Evolutionary conservation across 192 early-diverging fungal genomes (phyloP), one percentile per base, ranked within the genome.

Genomic region (Phycomyces nitens): DNA sequence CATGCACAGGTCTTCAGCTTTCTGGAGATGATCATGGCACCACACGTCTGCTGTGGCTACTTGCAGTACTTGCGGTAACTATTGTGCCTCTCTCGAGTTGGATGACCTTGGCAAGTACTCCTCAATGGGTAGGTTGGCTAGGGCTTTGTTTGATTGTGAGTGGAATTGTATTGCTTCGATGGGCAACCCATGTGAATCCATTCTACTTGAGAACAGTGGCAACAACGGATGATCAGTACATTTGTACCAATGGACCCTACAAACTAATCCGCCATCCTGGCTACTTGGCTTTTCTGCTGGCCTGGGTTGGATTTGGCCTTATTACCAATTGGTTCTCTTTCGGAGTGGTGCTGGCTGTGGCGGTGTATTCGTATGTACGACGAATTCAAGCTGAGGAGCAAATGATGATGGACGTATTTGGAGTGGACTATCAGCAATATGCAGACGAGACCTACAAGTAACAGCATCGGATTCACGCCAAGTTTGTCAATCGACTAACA

Each of bases 371-470:
- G 6, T 62, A 69, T 58, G 42, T 61, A 10, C 51, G 60, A 41
- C 71, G 75, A 10, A 73, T 77, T 27, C 53, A 53, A 34, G 62
- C 41, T 11, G 75, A 77, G 43, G 75, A 77, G 43, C 51, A 64
- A 41, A 58, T 70, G 53, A 65, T 77, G 53, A 50, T 77, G 15
- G 61, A 64, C 6, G 52, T 41, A 56, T 73, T 77, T 62, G 75
- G 75, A 24, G 71, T 69, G 0, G 75, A 77, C 26, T 77, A 77
- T 66, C 71, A 69, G n/a, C 71, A 68, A 62, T 77, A 77, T 62
- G 59, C 53, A 21, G 41, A 58, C n/a, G 71, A 73, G 40, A 49
- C 71, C 39, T 60, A 60, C 22, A 65, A 65, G 65, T 68, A 62
- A 61, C 29, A 5, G 7, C 29, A 34, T 34, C 29, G 29, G 7